phyloP scores from a whole-genome alignment of 805 yeast genomes.

The Pichia gijzeniarum region DNA sequence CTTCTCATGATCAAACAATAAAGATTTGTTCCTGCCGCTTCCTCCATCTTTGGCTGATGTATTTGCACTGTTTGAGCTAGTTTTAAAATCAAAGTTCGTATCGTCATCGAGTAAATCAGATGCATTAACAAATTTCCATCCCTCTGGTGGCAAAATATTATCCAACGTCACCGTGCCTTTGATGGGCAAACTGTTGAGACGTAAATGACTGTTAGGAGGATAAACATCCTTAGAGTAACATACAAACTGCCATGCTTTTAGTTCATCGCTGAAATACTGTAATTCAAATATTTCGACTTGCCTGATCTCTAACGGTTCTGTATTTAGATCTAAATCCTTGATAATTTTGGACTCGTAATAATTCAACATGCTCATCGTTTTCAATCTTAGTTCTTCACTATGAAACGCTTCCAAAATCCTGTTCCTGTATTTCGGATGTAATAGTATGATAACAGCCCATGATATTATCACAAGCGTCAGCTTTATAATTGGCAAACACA shows the following conservation, averaged over 20 bases:
- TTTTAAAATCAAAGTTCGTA: background rate
- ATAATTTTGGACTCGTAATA: constrained; percentile 39
- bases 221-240: constrained; percentile 53
- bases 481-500: constrained; percentile 26
- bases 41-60: too few relatives aligned
- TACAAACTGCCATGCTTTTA: constrained; percentile 56
- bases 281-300: constrained; percentile 65
- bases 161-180: constrained; percentile 28
- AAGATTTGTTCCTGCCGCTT: background rate
- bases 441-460: constrained; percentile 41
- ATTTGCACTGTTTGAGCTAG: background rate
- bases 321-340: constrained; percentile 32
- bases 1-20: constrained; percentile 8
- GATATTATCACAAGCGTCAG: constrained; percentile 31
- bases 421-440: constrained; percentile 53
- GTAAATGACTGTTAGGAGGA: constrained; percentile 39
- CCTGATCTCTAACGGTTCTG: constrained; percentile 32
- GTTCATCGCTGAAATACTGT: constrained; percentile 43
- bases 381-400: constrained; percentile 60
- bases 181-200: constrained; percentile 28
- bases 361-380: constrained; percentile 42
- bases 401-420: constrained; percentile 40
- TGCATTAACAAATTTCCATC: constrained; percentile 43
- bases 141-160: constrained; percentile 48
- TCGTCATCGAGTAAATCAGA: background rate